Percentiles rank a stretch among this genome's conserved stretches.
phyloP scores from a whole-genome alignment of 306 rosid genomes.

The Corylus americana region DNA sequence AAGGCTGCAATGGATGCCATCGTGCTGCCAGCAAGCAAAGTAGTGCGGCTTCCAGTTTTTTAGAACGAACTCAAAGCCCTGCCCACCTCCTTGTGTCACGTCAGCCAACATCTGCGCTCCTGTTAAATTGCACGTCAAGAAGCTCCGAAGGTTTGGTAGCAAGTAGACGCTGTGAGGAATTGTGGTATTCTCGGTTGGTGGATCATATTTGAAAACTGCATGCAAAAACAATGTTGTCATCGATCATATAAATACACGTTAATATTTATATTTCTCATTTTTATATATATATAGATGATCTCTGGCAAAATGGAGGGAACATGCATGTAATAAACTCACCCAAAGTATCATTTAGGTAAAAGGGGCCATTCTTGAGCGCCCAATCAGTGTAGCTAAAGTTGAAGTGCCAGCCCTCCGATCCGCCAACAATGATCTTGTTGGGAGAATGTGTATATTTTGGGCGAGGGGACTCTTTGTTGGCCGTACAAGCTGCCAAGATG shows the following conservation, averaged over 20 bases:
- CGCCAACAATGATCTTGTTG: slow-evolving; percentile 51
- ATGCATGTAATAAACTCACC: slow-evolving; percentile 28
- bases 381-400: slow-evolving; percentile 55
- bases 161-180: slow-evolving; percentile 65
- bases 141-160: slow-evolving; percentile 44
- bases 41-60: slow-evolving; percentile 55
- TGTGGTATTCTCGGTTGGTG: slow-evolving; percentile 40
- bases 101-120: slow-evolving; percentile 42
- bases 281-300: too few species aligned
- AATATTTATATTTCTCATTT: too few species aligned
- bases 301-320: background rate
- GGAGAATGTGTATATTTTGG: slow-evolving; percentile 34
- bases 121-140: slow-evolving; percentile 50
- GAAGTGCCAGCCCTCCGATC: slow-evolving; percentile 52
- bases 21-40: slow-evolving; percentile 61
- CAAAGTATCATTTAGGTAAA: slow-evolving; percentile 59
- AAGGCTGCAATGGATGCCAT: slow-evolving; percentile 57
- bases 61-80: slow-evolving; percentile 57
- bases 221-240: too few species aligned
- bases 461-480: slow-evolving; percentile 34
- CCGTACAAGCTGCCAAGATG: slow-evolving; percentile 33
- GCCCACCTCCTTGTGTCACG: slow-evolving; percentile 48
- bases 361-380: slow-evolving; percentile 52
- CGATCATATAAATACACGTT: too few species aligned
- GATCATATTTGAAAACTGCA: slow-evolving; percentile 73